Conservation (phyloP, 352 stramenopile genomes). For the Phytophthora agathidicida region DNA sequence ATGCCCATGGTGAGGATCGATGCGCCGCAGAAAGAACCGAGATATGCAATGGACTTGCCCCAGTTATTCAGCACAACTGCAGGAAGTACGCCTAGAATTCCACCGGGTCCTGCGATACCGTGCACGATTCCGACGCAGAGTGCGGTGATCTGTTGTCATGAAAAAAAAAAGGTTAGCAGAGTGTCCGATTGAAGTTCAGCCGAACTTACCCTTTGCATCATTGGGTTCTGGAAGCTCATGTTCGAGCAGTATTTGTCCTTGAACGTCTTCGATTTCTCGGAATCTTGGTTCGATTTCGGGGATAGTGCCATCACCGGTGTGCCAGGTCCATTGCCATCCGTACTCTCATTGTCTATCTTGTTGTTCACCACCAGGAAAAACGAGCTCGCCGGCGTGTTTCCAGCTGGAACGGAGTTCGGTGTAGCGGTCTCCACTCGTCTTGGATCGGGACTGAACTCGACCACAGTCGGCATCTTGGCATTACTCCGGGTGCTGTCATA, state of each 20-base stretch:
- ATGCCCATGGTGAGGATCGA: conserved; percentile 88
- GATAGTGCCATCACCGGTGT: background rate
- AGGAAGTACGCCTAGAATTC: conserved; percentile 85
- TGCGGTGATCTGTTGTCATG: too few relatives aligned
- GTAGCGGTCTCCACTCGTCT: too few relatives aligned
- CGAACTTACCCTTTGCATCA: conserved; percentile 55
- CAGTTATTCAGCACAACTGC: conserved; percentile 38
- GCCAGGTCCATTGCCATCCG: background rate
- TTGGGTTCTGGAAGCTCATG: conserved; percentile 51
- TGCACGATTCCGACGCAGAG: conserved; percentile 86
- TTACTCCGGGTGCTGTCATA: too few relatives aligned
- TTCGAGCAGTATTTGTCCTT: conserved; percentile 38
- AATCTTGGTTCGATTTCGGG: background rate
- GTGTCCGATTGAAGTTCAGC: too few relatives aligned
- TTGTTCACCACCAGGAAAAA: too few relatives aligned
- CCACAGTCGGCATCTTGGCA: conserved; percentile 4
- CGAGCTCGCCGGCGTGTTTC: too few relatives aligned
- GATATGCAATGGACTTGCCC: conserved; percentile 68
- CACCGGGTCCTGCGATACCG: conserved; percentile 69
- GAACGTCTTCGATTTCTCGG: background rate
- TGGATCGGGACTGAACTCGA: conserved; percentile 4
- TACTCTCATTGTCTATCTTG: conserved; percentile 4
- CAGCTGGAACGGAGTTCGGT: too few relatives aligned
- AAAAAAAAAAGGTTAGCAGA: too few relatives aligned
- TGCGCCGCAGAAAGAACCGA: conserved; percentile 85